Evolutionary conservation across 1,284 basidiomycete species (phyloP), one percentile per base, ranked within the genome.

Genomic region (Marasmius fiardii): DNA sequence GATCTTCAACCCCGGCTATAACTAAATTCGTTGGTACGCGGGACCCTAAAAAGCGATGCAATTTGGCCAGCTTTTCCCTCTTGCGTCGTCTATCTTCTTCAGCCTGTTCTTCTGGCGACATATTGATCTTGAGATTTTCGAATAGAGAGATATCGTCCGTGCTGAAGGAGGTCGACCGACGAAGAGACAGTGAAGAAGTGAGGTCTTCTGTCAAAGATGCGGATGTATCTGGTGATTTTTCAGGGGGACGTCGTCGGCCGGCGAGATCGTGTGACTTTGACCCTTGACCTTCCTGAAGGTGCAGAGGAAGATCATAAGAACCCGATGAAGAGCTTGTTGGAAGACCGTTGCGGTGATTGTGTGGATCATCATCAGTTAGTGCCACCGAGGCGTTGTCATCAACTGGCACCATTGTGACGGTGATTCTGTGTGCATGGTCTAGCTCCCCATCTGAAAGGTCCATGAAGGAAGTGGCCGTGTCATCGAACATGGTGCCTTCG

Each of bases 21-120:
- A 88, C 83, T 44, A 90, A 78, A 61, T 83, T 79, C 11, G 80
- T 68, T 18, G 90, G 90, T 26, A 92, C 86, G 43, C 81, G 80
- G 33, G 87, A 89, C 21, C 90, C 90, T 28, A 92, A 77, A 71
- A 86, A 91, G 43, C 90, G 86, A 68, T 92, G 88, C 6, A 92
- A 76, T 67, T 85, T 91, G 4, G 86, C 86, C 33, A 92, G 73
- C 63, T 83, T 84, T 62, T 88, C 86, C 50, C 90, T 78, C 66
- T 86, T 89, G 58, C 81, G 77, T 55, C 81, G 75, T 58, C 80
- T 78, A 57, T 86, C 82, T 26, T 81, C 79, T 56, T 89, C 85
- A 20, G 73, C 78, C 58, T 73, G 74, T 57, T 77, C 76, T 54
- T 83, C 79, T 33, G 77, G 71, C 52, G 77, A 73, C 65, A 83